Conservation (phyloP, 164 flowering plant genomes). For the Liquidambar formosana region DNA sequence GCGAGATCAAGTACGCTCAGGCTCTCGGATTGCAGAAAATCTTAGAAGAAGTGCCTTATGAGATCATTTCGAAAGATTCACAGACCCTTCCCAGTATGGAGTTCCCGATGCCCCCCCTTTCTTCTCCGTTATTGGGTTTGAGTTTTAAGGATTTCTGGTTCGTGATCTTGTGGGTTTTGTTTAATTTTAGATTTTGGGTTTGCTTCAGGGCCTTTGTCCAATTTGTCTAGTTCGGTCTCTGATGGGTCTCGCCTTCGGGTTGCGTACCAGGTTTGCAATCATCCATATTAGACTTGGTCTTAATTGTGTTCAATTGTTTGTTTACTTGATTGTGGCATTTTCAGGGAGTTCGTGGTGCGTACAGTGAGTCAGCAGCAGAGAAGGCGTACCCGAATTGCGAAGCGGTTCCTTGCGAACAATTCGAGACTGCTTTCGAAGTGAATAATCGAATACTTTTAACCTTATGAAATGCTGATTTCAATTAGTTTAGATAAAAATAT, state of each 20-base stretch:
- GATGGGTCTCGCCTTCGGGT: constrained; percentile 67
- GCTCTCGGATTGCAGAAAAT: constrained; percentile 29
- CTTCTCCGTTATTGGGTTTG: neutral
- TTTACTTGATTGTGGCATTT: neutral
- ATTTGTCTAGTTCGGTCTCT: constrained; percentile 28
- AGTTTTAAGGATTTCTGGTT: constrained; percentile 14
- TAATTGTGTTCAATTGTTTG: constrained; percentile 4
- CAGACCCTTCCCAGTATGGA: constrained; percentile 46
- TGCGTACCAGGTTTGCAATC: constrained; percentile 94
- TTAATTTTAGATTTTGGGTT: neutral
- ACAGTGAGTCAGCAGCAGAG: constrained; percentile 87
- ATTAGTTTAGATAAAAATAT: neutral
- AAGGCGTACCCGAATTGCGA: constrained; percentile 94
- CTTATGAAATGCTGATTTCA: neutral
- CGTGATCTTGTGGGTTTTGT: constrained; percentile 1
- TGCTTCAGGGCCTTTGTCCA: constrained; percentile 48
- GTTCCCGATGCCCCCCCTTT: neutral
- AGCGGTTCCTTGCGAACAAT: constrained; percentile 91
- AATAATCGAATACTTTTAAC: constrained; percentile 3
- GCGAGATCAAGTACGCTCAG: constrained; percentile 8
- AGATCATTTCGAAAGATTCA: constrained; percentile 24
- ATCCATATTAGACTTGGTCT: neutral
- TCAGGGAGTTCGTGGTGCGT: constrained; percentile 91
- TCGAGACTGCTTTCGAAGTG: constrained; percentile 81
- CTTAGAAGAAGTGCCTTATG: constrained; percentile 25